Evolutionary conservation across 2,329 filamentous ascomycete species (phyloP), one percentile per base, ranked within the genome.

Genomic region (Gremmenia infestans): DNA sequence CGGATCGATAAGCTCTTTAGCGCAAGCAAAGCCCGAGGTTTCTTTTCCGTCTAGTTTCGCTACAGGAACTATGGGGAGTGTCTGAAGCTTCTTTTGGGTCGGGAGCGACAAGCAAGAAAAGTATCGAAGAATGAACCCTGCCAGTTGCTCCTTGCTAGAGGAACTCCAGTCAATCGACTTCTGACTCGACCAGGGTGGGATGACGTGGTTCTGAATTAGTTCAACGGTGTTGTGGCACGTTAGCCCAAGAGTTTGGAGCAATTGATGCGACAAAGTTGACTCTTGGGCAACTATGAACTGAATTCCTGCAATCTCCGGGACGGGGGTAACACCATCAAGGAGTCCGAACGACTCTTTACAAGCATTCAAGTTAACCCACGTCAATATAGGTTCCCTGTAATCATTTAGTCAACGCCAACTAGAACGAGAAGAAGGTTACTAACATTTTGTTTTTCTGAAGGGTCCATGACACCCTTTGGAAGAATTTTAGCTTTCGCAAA

Each of bases 1-100:
- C 7, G 62, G 63, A 43, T 68, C 61, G 39, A 68, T 52, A 12
- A 68, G 56, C n/a, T 56, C 40, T 43, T 39, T n/a, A 17, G 64
- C 58, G 2, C 28, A 5, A 3, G 56, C 48, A 55, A 66, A 66
- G 11, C 47, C 59, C 5, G 50, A 56, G 7, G 58, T 60, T 14
- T 40, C 4, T 12, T 43, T 47, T 25, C 59, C 63, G 37, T 56
- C 35, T 1, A 65, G 46, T 4, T 11, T 37, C 2, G 58, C 14
- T 25, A 62, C 59, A 14, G 64, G 61, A 19, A 68, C 51, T 4
- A 67, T 60, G 11, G 59, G 53, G 1, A 67, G 23, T n/a, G 3
- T n/a, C n/a, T 50, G 51, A 50, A 68, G 57, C 6, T 35, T 49
- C 5, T 3, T 12, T 54, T 51, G 58, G 42, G 47, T 17, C 12